phyloP scores from a whole-genome alignment of 495 filamentous ascomycete species.

The Penicillium canescens region DNA sequence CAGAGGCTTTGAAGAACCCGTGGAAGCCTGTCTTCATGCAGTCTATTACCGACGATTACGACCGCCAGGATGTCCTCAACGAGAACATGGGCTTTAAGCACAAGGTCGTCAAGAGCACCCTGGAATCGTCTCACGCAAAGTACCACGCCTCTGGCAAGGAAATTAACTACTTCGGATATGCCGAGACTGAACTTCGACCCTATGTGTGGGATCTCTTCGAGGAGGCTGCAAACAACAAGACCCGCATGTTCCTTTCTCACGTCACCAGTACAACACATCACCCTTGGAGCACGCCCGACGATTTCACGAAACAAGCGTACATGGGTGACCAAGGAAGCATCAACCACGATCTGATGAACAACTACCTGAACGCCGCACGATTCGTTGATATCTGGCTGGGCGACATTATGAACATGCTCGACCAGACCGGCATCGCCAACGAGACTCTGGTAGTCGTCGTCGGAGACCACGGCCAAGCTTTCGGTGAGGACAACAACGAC shows the following conservation, averaged over 20 bases:
- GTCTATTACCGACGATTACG: slow-evolving; percentile 47
- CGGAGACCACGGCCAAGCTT: slow-evolving; percentile 46
- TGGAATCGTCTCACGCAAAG: slow-evolving; percentile 28
- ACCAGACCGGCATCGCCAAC: slow-evolving; percentile 48
- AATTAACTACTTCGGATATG: slow-evolving; percentile 47
- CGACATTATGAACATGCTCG: slow-evolving; percentile 44
- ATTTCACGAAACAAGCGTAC: slow-evolving; percentile 34
- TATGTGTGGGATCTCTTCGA: slow-evolving; percentile 44
- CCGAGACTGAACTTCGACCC: slow-evolving; percentile 43
- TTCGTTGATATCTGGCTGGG: slow-evolving; percentile 49
- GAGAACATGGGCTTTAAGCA: slow-evolving; percentile 42
- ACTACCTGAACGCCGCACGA: slow-evolving; percentile 42
- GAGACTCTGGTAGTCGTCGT: slow-evolving; percentile 52
- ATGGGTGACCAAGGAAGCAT: slow-evolving; percentile 29
- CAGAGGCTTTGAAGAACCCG: slow-evolving; percentile 17
- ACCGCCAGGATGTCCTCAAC: slow-evolving; percentile 38
- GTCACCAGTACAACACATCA: slow-evolving; percentile 50
- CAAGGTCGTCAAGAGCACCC: slow-evolving; percentile 32
- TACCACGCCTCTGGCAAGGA: slow-evolving; percentile 32
- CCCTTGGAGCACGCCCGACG: slow-evolving; percentile 39
- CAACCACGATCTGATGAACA: slow-evolving; percentile 36
- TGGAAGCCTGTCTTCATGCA: slow-evolving; percentile 51
- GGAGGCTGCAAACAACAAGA: slow-evolving; percentile 38
- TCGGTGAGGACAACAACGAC: slow-evolving; percentile 37
- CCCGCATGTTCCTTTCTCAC: slow-evolving; percentile 48